phyloP scores from a whole-genome alignment of 495 filamentous ascomycete genomes.

The Hyaloscypha finlandica region DNA sequence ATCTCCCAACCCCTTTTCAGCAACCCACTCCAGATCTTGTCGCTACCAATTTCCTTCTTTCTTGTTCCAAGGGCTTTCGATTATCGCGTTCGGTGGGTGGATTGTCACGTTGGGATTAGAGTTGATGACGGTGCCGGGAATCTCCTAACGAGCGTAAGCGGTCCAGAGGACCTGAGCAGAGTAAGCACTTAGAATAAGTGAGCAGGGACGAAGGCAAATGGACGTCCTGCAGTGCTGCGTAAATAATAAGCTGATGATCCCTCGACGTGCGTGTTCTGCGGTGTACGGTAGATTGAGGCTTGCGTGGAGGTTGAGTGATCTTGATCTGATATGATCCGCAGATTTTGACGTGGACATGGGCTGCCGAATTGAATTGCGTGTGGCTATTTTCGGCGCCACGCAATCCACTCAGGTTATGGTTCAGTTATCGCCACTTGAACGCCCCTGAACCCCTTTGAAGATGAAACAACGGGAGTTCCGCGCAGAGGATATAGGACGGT shows the following conservation, averaged over 20 bases:
- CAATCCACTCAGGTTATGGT: background rate
- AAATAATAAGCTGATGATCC: background rate
- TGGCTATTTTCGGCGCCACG: background rate
- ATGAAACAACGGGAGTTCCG: too few species aligned
- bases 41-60: background rate
- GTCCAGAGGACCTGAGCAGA: background rate
- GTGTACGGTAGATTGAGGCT: background rate
- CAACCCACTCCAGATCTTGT: background rate
- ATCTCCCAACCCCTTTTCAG: background rate
- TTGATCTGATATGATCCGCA: background rate
- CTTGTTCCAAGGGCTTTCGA: background rate
- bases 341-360: background rate
- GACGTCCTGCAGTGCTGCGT: background rate
- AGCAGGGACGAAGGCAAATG: background rate
- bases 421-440: background rate
- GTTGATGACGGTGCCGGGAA: background rate
- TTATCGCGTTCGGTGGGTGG: background rate
- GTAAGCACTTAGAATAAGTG: background rate
- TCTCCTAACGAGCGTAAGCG: slow-evolving; percentile 1
- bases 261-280: background rate
- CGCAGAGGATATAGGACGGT: too few species aligned
- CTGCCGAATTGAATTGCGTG: background rate
- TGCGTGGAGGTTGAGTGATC: background rate
- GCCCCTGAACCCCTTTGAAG: background rate
- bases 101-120: background rate